Evolutionary conservation across 2,329 filamentous ascomycete genomes (phyloP), one percentile per base, ranked within the genome.

Genomic region (Mariannaea sp.): DNA sequence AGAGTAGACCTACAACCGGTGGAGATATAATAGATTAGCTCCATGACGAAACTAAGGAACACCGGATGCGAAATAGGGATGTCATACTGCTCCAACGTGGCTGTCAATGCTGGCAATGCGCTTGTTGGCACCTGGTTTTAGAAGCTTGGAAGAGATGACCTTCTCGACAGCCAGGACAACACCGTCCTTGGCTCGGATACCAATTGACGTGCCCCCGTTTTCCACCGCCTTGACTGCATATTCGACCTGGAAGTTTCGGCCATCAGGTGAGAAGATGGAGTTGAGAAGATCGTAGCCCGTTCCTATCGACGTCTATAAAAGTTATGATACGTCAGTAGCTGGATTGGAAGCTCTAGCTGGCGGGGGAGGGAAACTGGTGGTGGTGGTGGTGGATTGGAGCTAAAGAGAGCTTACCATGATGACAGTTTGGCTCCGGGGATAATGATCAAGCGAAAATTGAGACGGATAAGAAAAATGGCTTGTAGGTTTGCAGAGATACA

Each of bases 211-310:
- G 70, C 94, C 93, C 64, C 93, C 94, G 70, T 95, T 97, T 80
- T 99, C 94, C 60, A 99, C 94, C 51, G 94, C 94, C 82, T 99
- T 99, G 67, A 95, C 89, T 65, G 94, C 94, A 75, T 99, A 99
- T 82, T 99, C 94, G 75, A 95, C 91, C 78, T 99, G 94, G 77
- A 99, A 99, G 77, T 99, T 99, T 68, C 94, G 90, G 72, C 94
- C 94, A 79, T 99, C 94, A 64, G 94, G 94, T 42, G 94, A 97
- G 83, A 97, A 99, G 80, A 97, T 95, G 71, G 94, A 97, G 84
- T 99, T 99, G 74, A 91, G 91, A 69, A 99, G 88, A 85, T 99
- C 94, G 80, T 99, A 99, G 71, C 94, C 94, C 70, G 94, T 99
- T 73, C 94, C 94, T 89, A 99, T 99, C 72, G 94, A 99, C 71